These are phyloP conservation scores for Bruguiera sexangula DNA, from an alignment of 345 rosid species.

Conservation along the genomic window DNA sequence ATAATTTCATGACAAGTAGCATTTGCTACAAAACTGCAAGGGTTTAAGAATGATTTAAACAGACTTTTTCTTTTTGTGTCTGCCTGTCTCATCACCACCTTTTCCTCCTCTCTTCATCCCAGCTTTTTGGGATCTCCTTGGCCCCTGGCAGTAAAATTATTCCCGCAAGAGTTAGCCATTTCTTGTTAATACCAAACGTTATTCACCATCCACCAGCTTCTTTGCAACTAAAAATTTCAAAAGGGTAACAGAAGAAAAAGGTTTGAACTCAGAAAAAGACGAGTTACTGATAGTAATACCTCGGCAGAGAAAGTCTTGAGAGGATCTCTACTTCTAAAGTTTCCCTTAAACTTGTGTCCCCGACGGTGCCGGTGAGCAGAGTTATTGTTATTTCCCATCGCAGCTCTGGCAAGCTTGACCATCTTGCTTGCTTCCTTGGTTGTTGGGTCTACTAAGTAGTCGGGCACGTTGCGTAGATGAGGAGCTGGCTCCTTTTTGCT, in stretches of 20 bases:
- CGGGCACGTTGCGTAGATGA: constrained; percentile 70
- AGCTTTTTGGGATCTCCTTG: constrained; percentile 33
- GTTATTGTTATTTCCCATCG: constrained; percentile 60
- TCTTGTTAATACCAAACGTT: background rate
- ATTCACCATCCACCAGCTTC: background rate
- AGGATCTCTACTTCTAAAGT: constrained; percentile 55
- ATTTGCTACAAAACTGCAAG: constrained; percentile 17
- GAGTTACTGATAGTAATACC: constrained; percentile 22
- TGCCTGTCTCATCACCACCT: constrained; percentile 16
- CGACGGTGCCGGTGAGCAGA: constrained; percentile 38
- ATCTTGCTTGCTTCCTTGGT: constrained; percentile 85
- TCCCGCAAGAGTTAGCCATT: background rate
- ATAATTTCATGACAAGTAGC: background rate
- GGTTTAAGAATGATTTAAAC: background rate
- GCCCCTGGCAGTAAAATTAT: constrained; percentile 24
- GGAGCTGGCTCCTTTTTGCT: constrained; percentile 69
- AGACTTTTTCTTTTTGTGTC: constrained; percentile 35
- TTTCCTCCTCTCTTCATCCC: constrained; percentile 31
- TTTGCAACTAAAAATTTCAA: background rate
- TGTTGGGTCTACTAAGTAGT: constrained; percentile 62
- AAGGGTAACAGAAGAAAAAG: background rate
- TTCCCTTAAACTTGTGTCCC: constrained; percentile 37
- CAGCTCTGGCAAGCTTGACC: constrained; percentile 78
- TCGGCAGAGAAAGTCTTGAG: constrained; percentile 48
- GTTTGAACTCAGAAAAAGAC: background rate